Evolutionary conservation across 257 asterid genomes (phyloP), one percentile per base, ranked within the genome.

Genomic region (Petunia secreta): DNA sequence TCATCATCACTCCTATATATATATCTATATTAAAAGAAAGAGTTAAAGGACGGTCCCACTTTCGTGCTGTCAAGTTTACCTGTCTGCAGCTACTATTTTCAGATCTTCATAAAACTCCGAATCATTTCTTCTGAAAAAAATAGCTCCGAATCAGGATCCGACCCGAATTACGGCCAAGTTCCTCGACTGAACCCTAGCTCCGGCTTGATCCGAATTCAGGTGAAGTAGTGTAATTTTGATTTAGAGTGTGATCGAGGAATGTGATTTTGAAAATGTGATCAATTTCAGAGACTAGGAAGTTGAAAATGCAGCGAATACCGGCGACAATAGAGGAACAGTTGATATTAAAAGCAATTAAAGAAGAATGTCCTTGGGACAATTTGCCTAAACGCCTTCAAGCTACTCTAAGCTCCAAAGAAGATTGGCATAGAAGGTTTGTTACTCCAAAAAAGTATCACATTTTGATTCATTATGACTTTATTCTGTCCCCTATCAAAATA

Each of bases 341-440:
- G 88, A 81, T 91, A 80, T 74, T 87, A 4, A 93, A 91, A 85
- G 97, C 98, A 68, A 90, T 95, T 69, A 87, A 65, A 66, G 99
- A 95, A 82, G 97, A 95, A 86, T 90, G 95, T 58, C 80, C 83
- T 0, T 95, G 98, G 98, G 99, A 95, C 64, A 90, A 80, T 82
- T 94, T 95, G 75, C 98, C 98, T 40, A 95, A 93, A 88, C 93
- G 99, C 82, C 98, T 95, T 83, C 99, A 95, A 80, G 87, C 99
- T 77, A 89, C 88, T 73, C 83, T 95, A 83, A 92, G 85, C 86
- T 91, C 99, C 78, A 91, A 85, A 85, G 99, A 95, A 46, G 99
- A 95, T 90, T 95, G 98, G 98, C 94, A 95, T 66, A 90, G 93
- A 79, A 91, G 98, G 99, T 95, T 73, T 25, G 77, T 11, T 71